Percentiles rank a stretch among this genome's conserved stretches.
These are phyloP conservation scores for Alloascoidea hylecoeti DNA, from an alignment of 805 yeast genomes.

Conservation along the genomic window DNA sequence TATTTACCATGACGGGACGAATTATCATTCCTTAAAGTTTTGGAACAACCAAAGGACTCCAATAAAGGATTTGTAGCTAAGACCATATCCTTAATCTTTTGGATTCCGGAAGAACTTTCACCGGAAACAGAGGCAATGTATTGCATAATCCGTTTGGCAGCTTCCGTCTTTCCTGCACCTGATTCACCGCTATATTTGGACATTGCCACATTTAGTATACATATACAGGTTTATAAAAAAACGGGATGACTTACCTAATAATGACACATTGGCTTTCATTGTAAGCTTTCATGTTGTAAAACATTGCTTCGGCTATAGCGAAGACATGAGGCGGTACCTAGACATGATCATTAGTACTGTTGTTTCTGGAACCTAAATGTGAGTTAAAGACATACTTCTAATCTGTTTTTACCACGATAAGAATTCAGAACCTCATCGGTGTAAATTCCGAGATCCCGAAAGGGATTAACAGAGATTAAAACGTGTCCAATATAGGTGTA, in stretches of 20 bases:
- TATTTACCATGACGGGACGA: conserved; percentile 91
- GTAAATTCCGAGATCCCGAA: conserved; percentile 90
- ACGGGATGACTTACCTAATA: conserved; percentile 27
- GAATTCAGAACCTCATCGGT: conserved; percentile 62
- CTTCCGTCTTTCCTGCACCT: conserved; percentile 97
- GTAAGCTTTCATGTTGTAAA: conserved; percentile 87
- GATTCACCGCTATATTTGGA: conserved; percentile 98
- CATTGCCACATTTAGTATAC: too few relatives aligned
- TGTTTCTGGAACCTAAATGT: neutral
- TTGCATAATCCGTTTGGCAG: conserved; percentile 96
- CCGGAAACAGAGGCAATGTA: conserved; percentile 83
- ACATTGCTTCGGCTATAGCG: conserved; percentile 96
- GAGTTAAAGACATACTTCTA: conserved; percentile 38
- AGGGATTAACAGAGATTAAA: conserved; percentile 86
- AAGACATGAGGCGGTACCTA: conserved; percentile 83
- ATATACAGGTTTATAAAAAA: neutral
- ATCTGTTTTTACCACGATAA: conserved; percentile 82
- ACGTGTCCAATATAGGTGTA: conserved; percentile 32
- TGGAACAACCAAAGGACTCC: conserved; percentile 91
- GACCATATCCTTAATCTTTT: conserved; percentile 91
- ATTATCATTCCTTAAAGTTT: conserved; percentile 78
- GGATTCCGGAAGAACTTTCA: conserved; percentile 48
- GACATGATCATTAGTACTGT: neutral
- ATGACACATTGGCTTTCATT: conserved; percentile 94
- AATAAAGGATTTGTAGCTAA: conserved; percentile 89